Conservation (phyloP, 129 eudicot genomes). For the Flaveria sonorensis region DNA sequence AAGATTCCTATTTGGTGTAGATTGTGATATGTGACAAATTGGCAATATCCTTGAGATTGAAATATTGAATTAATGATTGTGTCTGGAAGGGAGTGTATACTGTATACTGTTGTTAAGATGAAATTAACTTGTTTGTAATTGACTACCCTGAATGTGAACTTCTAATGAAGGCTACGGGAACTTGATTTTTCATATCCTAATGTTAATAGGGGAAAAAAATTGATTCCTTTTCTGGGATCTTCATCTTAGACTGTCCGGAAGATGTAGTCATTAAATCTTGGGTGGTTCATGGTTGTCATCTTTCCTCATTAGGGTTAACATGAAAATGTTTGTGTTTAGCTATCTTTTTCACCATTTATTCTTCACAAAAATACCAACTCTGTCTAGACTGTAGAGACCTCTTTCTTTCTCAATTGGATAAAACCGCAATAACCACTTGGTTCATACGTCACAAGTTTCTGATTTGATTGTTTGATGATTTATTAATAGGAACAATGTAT, state of each 20-base stretch:
- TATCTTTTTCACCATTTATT: not conserved
- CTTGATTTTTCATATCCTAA: not conserved
- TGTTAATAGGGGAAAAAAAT: not conserved
- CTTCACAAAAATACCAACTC: not conserved
- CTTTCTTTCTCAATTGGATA: slow-evolving; percentile 19
- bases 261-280: slow-evolving; percentile 11
- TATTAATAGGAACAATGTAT: slow-evolving; percentile 47
- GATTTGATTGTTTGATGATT: slow-evolving; percentile 42
- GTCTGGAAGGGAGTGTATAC: not conserved
- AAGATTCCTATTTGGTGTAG: slow-evolving; percentile 18
- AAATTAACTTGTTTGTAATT: not conserved
- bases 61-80: not conserved
- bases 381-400: slow-evolving; percentile 2
- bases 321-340: not conserved
- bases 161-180: slow-evolving; percentile 5
- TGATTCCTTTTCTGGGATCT: not conserved
- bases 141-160: not conserved
- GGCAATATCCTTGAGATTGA: slow-evolving; percentile 7
- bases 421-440: slow-evolving; percentile 20
- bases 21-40: not conserved
- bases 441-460: slow-evolving; percentile 30
- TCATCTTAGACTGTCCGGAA: not conserved
- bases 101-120: not conserved
- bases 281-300: slow-evolving; percentile 1
- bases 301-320: not conserved